Evolutionary conservation across 164 flowering plant species (phyloP).

Genomic region (Stephania japonica): DNA sequence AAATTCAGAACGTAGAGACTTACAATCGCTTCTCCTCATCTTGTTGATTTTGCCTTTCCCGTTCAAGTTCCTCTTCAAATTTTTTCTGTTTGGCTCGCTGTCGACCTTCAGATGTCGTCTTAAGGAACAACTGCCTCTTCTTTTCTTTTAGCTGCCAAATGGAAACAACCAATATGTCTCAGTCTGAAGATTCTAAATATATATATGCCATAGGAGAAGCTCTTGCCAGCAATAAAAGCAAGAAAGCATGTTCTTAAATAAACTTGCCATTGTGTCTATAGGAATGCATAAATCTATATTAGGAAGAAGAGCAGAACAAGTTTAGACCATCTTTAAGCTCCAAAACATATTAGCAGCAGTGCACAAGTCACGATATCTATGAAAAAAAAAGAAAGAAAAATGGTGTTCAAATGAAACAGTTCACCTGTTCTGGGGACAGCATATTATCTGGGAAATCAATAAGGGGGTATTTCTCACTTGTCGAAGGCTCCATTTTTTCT

Average conservation of each 20-base stretch:
- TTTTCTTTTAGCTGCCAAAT: constrained; percentile 76
- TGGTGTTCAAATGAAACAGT: neutral
- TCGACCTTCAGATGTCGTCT: constrained; percentile 85
- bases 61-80: constrained; percentile 68
- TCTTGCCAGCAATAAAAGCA: neutral
- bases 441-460: constrained; percentile 62
- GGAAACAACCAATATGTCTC: neutral
- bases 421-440: constrained; percentile 89
- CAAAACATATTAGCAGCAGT: too few species aligned
- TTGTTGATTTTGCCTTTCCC: constrained; percentile 66
- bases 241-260: neutral
- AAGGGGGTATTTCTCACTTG: constrained; percentile 67
- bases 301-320: too few species aligned
- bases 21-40: constrained; percentile 91
- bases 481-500: constrained; percentile 54
- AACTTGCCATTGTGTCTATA: too few species aligned
- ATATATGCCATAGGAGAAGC: neutral
- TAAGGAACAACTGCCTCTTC: constrained; percentile 72
- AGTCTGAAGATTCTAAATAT: neutral
- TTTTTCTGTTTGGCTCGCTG: constrained; percentile 89
- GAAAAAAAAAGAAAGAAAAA: too few species aligned
- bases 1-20: constrained; percentile 20
- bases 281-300: too few species aligned
- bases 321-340: too few species aligned
- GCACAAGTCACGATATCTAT: too few species aligned